A percentile compares a stretch with the other conserved stretches of the same genome.
Evolutionary conservation across 441 rosid species (phyloP).

Genomic region (Pelargonium australe): DNA sequence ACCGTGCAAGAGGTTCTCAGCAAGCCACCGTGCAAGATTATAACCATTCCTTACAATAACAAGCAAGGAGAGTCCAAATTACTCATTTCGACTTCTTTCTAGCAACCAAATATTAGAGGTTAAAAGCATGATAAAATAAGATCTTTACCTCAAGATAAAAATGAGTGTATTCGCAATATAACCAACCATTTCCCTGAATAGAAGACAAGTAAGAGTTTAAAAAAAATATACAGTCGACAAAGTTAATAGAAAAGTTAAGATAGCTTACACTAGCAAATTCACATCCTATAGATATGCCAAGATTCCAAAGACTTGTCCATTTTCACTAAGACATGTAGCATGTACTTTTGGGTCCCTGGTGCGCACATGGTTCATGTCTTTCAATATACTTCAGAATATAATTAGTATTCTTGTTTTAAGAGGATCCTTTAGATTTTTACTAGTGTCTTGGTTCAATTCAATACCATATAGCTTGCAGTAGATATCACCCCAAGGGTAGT

Average conservation of each 20-base stretch:
- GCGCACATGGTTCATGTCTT: background rate
- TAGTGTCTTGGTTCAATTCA: background rate
- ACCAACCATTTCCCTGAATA: constrained; percentile 90
- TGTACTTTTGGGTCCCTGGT: background rate
- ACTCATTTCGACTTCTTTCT: background rate
- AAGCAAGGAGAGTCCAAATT: too few species aligned
- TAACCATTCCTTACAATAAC: background rate
- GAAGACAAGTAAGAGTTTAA: constrained; percentile 9
- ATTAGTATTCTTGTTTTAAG: background rate
- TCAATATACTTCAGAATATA: background rate
- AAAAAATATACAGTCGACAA: background rate
- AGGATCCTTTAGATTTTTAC: background rate
- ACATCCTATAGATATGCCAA: background rate
- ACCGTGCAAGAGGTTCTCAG: background rate
- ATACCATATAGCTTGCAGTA: constrained; percentile 1
- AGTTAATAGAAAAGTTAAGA: background rate
- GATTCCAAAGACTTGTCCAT: background rate
- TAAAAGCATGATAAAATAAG: constrained; percentile 9
- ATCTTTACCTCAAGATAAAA: constrained; percentile 74
- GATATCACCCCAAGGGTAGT: background rate
- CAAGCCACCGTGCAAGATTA: background rate
- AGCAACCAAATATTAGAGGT: background rate
- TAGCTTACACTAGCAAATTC: background rate
- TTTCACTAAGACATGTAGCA: background rate
- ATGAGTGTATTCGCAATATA: constrained; percentile 88